Evolutionary conservation across 495 filamentous ascomycete genomes (phyloP).

Genomic region (Cercophora samala): DNA sequence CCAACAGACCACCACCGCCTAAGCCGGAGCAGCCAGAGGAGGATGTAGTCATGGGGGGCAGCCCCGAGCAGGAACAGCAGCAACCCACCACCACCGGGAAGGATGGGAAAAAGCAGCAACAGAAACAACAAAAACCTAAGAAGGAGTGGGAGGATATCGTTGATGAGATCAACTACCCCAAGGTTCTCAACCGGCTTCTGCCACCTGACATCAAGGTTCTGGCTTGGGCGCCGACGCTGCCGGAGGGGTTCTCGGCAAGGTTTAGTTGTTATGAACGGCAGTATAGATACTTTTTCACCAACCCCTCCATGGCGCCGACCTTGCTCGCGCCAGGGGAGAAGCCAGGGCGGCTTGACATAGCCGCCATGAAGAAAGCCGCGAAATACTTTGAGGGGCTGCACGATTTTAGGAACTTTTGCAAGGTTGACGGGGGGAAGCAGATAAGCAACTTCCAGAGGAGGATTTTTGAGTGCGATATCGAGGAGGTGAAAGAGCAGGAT

Average conservation of each 20-base stretch:
- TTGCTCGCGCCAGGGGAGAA: constrained; percentile 34
- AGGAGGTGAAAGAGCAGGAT: constrained; percentile 60
- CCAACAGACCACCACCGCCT: constrained; percentile 58
- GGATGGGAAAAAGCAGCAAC: constrained; percentile 10
- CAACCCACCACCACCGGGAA: neutral
- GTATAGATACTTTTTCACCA: constrained; percentile 96
- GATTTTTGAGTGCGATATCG: constrained; percentile 74
- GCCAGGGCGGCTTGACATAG: constrained; percentile 67
- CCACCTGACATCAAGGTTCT: constrained; percentile 85
- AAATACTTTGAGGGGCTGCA: constrained; percentile 74
- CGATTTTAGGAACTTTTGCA: constrained; percentile 97
- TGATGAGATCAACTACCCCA: constrained; percentile 80
- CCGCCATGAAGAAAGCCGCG: constrained; percentile 79
- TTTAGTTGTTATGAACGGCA: constrained; percentile 85
- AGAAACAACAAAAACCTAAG: neutral
- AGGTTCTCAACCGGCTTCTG: constrained; percentile 78
- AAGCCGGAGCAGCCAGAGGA: constrained; percentile 5
- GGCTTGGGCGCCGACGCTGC: constrained; percentile 86
- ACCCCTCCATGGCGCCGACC: constrained; percentile 73
- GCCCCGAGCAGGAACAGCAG: constrained; percentile 18
- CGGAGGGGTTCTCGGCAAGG: constrained; percentile 79
- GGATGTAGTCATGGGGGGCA: constrained; percentile 18
- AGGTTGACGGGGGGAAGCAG: constrained; percentile 81
- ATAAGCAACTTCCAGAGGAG: constrained; percentile 74
- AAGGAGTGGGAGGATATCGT: constrained; percentile 64